phyloP scores from a whole-genome alignment of 306 rosid species.

The Casuarina equisetifolia region DNA sequence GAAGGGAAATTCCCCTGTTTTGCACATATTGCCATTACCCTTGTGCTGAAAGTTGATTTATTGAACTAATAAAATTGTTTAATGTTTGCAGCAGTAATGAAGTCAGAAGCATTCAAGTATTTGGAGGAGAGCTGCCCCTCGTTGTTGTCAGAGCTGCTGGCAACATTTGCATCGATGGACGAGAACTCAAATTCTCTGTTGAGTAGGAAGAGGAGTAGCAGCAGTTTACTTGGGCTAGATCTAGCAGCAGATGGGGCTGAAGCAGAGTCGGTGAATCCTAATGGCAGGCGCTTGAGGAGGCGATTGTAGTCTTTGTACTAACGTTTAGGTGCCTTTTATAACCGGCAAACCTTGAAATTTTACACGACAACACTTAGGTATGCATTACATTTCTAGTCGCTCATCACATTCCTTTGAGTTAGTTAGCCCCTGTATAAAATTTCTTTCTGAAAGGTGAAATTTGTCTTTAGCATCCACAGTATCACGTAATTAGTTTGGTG shows the following conservation, averaged over 20 bases:
- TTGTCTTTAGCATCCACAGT: background rate
- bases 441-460: conserved; percentile 8
- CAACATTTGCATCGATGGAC: conserved; percentile 73
- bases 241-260: conserved; percentile 57
- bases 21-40: background rate
- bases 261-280: conserved; percentile 63
- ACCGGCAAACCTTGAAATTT: conserved; percentile 29
- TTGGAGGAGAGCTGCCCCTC: conserved; percentile 82
- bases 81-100: conserved; percentile 78
- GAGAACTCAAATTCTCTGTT: conserved; percentile 44
- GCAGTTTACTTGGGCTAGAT: conserved; percentile 61
- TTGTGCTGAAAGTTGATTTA: background rate
- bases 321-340: conserved; percentile 10
- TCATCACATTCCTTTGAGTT: conserved; percentile 3
- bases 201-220: conserved; percentile 66
- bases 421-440: conserved; percentile 14
- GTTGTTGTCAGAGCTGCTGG: conserved; percentile 71
- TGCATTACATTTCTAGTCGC: conserved; percentile 7
- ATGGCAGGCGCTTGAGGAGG: conserved; percentile 67
- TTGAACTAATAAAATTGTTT: conserved; percentile 18
- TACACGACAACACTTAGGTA: conserved; percentile 24
- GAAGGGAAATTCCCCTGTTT: background rate
- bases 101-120: conserved; percentile 74
- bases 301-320: conserved; percentile 38
- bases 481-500: background rate